Evolutionary conservation across 2,329 filamentous ascomycete species (phyloP), one percentile per base, ranked within the genome.

Genomic region (Zymoseptoria tritici): DNA sequence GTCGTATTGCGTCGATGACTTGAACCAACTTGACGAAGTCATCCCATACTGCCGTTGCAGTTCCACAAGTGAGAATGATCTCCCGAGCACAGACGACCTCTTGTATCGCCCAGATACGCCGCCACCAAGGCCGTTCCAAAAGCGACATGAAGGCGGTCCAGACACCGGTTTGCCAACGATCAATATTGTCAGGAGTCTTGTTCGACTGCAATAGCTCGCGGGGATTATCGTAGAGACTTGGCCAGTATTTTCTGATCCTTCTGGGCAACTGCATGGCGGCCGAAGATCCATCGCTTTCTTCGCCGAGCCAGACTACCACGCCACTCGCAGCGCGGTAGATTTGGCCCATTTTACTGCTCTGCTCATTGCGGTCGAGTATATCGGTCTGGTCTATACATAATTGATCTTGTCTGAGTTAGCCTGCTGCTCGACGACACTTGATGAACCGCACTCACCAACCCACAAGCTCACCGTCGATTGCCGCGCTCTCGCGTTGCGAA

Each of bases 291-390:
- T 31, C 51, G 16, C 46, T 52, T 26, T 62, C 63, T 24, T 64
- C 57, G 42, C 63, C 62, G 19, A 65, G 62, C 63, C 63, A 65
- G 9, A 65, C 60, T 21, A 65, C 60, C 22, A 65, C 63, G 9
- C 60, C 60, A 21, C 24, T 56, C 8, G 63, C 61, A 54, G 59
- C 59, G 11, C 58, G 59, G 26, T 59, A 65, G 31, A 63, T 63
- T 13, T 57, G 57, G 16, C 61, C 63, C 63, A 65, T 65, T 50
- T 60, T 65, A 51, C 59, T 49, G 8, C 62, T 61, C 50, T 60
- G 60, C 46, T 62, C 60, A 31, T 64, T 64, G 55, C 58, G 57
- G 54, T 60, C 58, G 31, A 63, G 63, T 49, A 62, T 59, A 21
- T 60, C 60, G 3, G n/a, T 55, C 55, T 65, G 61, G 24, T 65